Conservation (phyloP, 805 yeast genomes). For the Debaryomyces hansenii region DNA sequence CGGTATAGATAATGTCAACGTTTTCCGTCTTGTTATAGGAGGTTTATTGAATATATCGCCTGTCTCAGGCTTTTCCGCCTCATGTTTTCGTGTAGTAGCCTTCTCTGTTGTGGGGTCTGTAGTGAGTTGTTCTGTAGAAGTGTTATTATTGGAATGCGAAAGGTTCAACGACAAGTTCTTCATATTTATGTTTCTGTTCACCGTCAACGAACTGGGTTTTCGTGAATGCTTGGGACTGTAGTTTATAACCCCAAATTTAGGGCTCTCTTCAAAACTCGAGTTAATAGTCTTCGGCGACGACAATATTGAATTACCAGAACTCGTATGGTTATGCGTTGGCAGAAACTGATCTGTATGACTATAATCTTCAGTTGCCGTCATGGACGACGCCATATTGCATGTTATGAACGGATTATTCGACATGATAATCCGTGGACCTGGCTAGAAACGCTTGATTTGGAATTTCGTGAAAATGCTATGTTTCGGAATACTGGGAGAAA, state of each 20-base stretch:
- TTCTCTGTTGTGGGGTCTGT: conserved; percentile 2
- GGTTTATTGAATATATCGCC: conserved; percentile 7
- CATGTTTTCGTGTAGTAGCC: conserved; percentile 9
- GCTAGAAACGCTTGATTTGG: too few relatives aligned
- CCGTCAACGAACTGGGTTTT: conserved; percentile 25
- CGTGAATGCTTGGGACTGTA: conserved; percentile 40
- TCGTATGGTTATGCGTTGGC: neutral
- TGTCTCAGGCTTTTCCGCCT: conserved; percentile 5
- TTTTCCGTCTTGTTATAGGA: conserved; percentile 9
- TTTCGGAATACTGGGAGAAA: too few relatives aligned
- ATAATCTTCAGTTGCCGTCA: neutral
- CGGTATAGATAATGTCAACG: conserved; percentile 17
- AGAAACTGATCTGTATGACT: neutral
- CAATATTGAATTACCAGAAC: neutral
- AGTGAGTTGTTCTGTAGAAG: conserved; percentile 8
- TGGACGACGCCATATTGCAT: neutral
- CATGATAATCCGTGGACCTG: neutral
- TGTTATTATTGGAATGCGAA: conserved; percentile 3
- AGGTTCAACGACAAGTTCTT: conserved; percentile 37
- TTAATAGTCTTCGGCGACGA: conserved; percentile 2
- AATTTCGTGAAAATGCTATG: too few relatives aligned
- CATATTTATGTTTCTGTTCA: conserved; percentile 31
- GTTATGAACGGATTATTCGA: conserved; percentile 3
- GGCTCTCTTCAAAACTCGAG: neutral
- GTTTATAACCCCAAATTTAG: conserved; percentile 22